phyloP scores from a whole-genome alignment of 768 basidiomycete genomes.

The Boletus rex-veris region DNA sequence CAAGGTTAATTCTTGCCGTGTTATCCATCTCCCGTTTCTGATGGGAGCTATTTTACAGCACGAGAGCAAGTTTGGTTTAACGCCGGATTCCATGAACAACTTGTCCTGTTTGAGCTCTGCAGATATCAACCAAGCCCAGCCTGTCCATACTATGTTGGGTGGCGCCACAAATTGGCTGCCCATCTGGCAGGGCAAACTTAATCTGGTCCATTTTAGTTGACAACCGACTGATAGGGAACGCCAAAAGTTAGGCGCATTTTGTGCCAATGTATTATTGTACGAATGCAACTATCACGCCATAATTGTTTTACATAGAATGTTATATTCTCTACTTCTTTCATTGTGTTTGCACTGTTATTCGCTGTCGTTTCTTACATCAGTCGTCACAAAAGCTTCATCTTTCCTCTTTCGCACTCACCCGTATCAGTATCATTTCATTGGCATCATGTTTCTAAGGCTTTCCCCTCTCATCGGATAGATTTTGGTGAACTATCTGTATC shows the following conservation, averaged over 20 bases:
- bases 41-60: constrained; percentile 35
- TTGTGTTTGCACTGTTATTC: constrained; percentile 8
- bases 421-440: constrained; percentile 3
- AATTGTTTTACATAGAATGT: constrained; percentile 16
- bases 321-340: constrained; percentile 17
- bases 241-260: constrained; percentile 9
- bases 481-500: neutral
- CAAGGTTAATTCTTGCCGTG: constrained; percentile 39
- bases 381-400: neutral
- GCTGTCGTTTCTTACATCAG: constrained; percentile 6
- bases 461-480: neutral
- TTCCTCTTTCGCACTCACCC: constrained; percentile 1
- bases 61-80: constrained; percentile 78
- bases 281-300: constrained; percentile 6
- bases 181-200: constrained; percentile 37
- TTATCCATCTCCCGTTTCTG: constrained; percentile 3
- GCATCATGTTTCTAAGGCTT: neutral
- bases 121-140: constrained; percentile 56
- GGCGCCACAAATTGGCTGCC: constrained; percentile 55
- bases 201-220: constrained; percentile 1
- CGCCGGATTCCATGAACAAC: constrained; percentile 76
- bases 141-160: constrained; percentile 64
- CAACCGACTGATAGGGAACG: constrained; percentile 7
- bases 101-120: constrained; percentile 72
- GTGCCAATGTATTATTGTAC: constrained; percentile 17